phyloP scores from a whole-genome alignment of 257 asterid species.

The Forsythia suspensa region DNA sequence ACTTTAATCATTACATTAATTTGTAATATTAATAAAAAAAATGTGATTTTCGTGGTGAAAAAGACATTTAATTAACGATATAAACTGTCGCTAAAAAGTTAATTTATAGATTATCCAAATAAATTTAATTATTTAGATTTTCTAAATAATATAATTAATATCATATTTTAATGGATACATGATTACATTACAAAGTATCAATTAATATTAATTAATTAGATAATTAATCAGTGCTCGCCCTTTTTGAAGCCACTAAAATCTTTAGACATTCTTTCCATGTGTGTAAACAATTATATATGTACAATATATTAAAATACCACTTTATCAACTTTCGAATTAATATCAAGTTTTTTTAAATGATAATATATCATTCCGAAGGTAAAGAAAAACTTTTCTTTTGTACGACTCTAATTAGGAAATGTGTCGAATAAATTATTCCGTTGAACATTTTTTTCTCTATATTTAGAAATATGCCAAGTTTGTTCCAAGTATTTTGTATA shows the following conservation, averaged over 20 bases:
- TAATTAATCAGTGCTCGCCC: background rate
- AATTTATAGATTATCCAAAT: background rate
- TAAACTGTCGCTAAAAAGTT: slow-evolving; percentile 16
- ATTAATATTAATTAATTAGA: background rate
- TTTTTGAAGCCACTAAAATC: background rate
- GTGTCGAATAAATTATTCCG: too few relatives aligned
- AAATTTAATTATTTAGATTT: background rate
- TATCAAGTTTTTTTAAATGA: background rate
- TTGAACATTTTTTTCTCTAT: too few relatives aligned
- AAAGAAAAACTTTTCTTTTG: background rate
- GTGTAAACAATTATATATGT: background rate
- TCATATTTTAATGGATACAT: background rate
- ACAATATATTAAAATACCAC: too few relatives aligned
- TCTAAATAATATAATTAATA: background rate
- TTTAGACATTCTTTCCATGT: background rate
- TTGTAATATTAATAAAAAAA: background rate
- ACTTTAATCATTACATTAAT: background rate
- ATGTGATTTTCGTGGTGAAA: slow-evolving; percentile 18
- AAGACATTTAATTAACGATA: slow-evolving; percentile 34
- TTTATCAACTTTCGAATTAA: background rate
- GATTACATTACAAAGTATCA: background rate
- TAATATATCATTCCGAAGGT: background rate
- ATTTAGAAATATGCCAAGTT: too few relatives aligned
- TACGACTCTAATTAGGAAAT: background rate
- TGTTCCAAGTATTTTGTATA: too few relatives aligned